phyloP scores from a whole-genome alignment of 371 early-diverging fungal species.

The Rhizoclosmatium hyalinum region DNA sequence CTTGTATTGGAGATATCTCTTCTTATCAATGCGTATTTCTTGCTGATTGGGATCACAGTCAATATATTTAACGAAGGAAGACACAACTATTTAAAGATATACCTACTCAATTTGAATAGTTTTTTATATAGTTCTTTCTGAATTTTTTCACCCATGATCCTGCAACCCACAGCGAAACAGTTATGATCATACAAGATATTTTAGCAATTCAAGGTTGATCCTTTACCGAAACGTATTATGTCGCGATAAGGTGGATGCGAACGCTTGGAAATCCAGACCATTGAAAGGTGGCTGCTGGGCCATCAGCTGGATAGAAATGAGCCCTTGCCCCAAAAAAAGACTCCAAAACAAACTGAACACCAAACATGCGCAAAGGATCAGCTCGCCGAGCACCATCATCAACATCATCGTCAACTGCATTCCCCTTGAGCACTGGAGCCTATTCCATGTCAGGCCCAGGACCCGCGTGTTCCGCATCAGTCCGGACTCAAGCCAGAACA shows the following conservation, averaged over 20 bases:
- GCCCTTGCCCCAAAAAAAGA: too few species aligned
- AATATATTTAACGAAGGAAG: not conserved
- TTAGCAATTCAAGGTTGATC: too few species aligned
- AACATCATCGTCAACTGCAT: not conserved
- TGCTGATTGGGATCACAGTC: too few species aligned
- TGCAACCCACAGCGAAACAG: too few species aligned
- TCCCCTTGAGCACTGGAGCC: not conserved
- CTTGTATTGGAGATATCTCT: not conserved
- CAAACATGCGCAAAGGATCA: not conserved
- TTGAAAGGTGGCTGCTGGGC: too few species aligned
- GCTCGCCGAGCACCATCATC: not conserved
- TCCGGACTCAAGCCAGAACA: not conserved
- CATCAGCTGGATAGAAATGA: too few species aligned
- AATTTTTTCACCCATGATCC: not conserved
- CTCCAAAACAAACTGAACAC: not conserved
- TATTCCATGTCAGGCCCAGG: too few species aligned
- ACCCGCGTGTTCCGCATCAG: not conserved
- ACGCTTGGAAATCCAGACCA: too few species aligned
- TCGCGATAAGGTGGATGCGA: too few species aligned
- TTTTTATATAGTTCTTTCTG: not conserved
- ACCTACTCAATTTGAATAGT: not conserved
- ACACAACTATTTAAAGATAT: not conserved
- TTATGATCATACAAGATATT: too few species aligned
- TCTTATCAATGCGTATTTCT: not conserved
- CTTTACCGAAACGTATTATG: too few species aligned